Conservation (phyloP, 179 eudicot genomes). For the Heliamphora pulchella region DNA sequence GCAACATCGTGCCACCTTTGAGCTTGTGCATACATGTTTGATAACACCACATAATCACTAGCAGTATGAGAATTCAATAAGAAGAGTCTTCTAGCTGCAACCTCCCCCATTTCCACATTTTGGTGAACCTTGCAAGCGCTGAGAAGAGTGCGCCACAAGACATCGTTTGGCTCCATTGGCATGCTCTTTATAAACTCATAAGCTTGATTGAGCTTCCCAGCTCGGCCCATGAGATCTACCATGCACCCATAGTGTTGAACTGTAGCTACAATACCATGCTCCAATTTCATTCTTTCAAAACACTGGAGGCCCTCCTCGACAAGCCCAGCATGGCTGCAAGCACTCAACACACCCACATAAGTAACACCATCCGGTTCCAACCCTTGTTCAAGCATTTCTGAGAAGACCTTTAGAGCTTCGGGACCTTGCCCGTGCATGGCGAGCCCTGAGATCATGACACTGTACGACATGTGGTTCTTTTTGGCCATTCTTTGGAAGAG, state of each 20-base stretch:
- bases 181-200: constrained; percentile 41
- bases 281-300: constrained; percentile 43
- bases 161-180: constrained; percentile 64
- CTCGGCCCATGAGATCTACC: constrained; percentile 64
- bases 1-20: constrained; percentile 56
- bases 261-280: constrained; percentile 50
- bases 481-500: constrained; percentile 43
- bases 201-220: constrained; percentile 54
- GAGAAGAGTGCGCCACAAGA: constrained; percentile 60
- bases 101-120: constrained; percentile 49
- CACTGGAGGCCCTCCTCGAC: constrained; percentile 44
- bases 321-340: constrained; percentile 64
- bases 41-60: constrained; percentile 50
- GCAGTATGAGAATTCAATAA: constrained; percentile 29
- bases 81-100: constrained; percentile 36
- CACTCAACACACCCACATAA: constrained; percentile 59
- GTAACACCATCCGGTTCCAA: constrained; percentile 58
- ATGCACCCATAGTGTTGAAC: constrained; percentile 76
- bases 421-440: constrained; percentile 46
- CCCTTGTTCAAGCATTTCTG: constrained; percentile 60
- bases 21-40: constrained; percentile 59
- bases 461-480: constrained; percentile 51
- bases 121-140: constrained; percentile 49
- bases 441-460: constrained; percentile 71
- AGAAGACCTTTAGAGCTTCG: constrained; percentile 46